phyloP scores from a whole-genome alignment of 1,284 basidiomycete species.

The Heterobasidion annosum region DNA sequence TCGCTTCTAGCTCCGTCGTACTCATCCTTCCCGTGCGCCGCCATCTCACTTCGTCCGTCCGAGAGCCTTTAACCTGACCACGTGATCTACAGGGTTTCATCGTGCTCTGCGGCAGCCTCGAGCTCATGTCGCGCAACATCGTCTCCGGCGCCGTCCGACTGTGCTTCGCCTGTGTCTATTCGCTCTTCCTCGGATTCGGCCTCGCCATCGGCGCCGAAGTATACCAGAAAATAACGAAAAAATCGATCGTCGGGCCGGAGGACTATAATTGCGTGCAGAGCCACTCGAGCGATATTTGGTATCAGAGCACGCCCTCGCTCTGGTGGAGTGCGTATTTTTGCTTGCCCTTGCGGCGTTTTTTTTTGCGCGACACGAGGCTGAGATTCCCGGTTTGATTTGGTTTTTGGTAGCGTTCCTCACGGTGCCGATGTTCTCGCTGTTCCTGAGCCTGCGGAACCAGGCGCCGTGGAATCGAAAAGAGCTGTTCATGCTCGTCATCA shows the following conservation, averaged over 20 bases:
- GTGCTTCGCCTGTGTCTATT: conserved; percentile 76
- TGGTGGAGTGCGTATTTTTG: conserved; percentile 27
- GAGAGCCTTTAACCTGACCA: neutral
- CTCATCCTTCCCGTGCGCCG: conserved; percentile 60
- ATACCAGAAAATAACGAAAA: conserved; percentile 47
- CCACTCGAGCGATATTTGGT: conserved; percentile 53
- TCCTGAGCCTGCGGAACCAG: conserved; percentile 71
- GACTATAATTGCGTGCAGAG: conserved; percentile 52
- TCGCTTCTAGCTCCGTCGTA: conserved; percentile 80
- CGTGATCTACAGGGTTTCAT: conserved; percentile 48
- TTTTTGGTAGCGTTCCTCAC: conserved; percentile 53
- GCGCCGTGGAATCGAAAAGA: conserved; percentile 69
- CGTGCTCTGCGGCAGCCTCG: conserved; percentile 74
- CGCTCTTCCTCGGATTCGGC: conserved; percentile 78
- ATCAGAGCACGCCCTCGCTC: conserved; percentile 41
- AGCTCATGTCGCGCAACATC: conserved; percentile 73
- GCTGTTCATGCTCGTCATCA: conserved; percentile 51
- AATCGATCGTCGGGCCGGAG: conserved; percentile 36
- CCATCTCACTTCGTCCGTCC: conserved; percentile 26
- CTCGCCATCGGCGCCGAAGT: conserved; percentile 71
- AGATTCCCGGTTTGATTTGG: neutral
- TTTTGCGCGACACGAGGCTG: neutral
- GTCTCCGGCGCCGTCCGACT: conserved; percentile 81
- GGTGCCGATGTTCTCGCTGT: conserved; percentile 71
- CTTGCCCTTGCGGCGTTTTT: conserved; percentile 18